phyloP scores from a whole-genome alignment of 768 basidiomycete genomes.

The Cystofilobasidium bisporidii region DNA sequence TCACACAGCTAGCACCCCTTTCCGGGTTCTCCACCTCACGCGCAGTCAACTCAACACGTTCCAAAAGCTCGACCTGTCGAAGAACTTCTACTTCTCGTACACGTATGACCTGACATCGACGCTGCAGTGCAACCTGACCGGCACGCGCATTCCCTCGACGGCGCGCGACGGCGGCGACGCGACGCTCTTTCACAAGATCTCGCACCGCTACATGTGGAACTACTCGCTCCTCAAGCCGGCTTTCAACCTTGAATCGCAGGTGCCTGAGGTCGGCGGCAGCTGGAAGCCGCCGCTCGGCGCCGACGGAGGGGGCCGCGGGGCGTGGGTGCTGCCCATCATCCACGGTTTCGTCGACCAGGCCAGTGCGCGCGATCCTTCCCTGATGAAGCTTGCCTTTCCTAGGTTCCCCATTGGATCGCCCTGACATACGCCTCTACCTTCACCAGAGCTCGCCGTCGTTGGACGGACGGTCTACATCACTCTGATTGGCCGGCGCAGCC shows the following conservation, averaged over 20 bases:
- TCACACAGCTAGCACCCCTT: no score
- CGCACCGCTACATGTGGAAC: slow-evolving; percentile 84
- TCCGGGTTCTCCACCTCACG: background rate
- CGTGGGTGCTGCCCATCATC: slow-evolving; percentile 84
- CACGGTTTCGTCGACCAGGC: slow-evolving; percentile 98
- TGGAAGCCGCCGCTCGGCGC: slow-evolving; percentile 23
- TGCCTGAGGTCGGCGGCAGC: slow-evolving; percentile 13
- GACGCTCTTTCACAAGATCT: slow-evolving; percentile 50
- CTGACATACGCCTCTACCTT: background rate
- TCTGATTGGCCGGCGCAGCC: slow-evolving; percentile 84
- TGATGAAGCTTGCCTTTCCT: no score
- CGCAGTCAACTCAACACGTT: slow-evolving; percentile 69
- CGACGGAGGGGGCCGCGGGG: slow-evolving; percentile 43
- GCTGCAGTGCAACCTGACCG: slow-evolving; percentile 78
- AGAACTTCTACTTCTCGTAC: slow-evolving; percentile 95
- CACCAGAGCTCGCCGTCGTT: slow-evolving; percentile 73
- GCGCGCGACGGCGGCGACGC: background rate
- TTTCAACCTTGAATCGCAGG: slow-evolving; percentile 45
- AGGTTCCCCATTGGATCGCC: no score
- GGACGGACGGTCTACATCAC: slow-evolving; percentile 85
- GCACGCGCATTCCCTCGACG: slow-evolving; percentile 35
- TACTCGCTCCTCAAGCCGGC: slow-evolving; percentile 68
- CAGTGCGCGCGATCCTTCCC: no score
- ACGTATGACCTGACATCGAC: slow-evolving; percentile 97
- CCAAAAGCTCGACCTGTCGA: slow-evolving; percentile 95